phyloP scores from a whole-genome alignment of 768 basidiomycete species.

The Podaxis mareebaensis region DNA sequence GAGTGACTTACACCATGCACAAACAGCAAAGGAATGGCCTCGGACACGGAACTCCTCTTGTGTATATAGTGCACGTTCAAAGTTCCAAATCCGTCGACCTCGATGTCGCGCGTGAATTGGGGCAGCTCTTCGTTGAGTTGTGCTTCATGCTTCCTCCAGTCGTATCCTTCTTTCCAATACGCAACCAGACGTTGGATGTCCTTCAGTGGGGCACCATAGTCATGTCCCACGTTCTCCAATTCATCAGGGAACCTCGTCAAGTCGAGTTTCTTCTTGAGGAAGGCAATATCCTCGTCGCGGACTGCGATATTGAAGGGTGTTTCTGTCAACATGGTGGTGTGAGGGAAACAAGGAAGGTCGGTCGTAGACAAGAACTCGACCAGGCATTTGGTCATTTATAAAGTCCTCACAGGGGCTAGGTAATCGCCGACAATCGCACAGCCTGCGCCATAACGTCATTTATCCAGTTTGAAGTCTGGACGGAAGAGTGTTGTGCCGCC shows the following conservation, averaged over 20 bases:
- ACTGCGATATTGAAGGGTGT: constrained; percentile 41
- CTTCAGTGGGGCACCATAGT: constrained; percentile 50
- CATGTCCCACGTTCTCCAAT: constrained; percentile 29
- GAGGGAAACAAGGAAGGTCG: neutral
- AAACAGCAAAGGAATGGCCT: constrained; percentile 43
- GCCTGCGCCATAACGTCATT: no score
- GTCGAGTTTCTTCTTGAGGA: constrained; percentile 40
- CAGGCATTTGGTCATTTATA: neutral
- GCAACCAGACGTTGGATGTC: constrained; percentile 45
- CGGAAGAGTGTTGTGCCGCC: no score
- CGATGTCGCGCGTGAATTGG: constrained; percentile 55
- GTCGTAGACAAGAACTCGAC: no score
- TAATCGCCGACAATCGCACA: no score
- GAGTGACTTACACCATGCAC: constrained; percentile 50
- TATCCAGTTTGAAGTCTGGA: no score
- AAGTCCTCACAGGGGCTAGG: no score
- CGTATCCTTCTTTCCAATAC: constrained; percentile 49
- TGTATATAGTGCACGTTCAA: constrained; percentile 58
- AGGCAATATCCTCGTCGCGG: constrained; percentile 33
- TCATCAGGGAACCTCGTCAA: constrained; percentile 45
- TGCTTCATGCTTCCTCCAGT: constrained; percentile 55
- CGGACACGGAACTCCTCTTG: constrained; percentile 39
- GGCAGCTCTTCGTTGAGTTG: constrained; percentile 50
- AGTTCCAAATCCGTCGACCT: constrained; percentile 43
- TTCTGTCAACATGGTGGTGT: constrained; percentile 24